phyloP scores from a whole-genome alignment of 2,329 filamentous ascomycete genomes.

The Phyllosticta capitalensis region DNA sequence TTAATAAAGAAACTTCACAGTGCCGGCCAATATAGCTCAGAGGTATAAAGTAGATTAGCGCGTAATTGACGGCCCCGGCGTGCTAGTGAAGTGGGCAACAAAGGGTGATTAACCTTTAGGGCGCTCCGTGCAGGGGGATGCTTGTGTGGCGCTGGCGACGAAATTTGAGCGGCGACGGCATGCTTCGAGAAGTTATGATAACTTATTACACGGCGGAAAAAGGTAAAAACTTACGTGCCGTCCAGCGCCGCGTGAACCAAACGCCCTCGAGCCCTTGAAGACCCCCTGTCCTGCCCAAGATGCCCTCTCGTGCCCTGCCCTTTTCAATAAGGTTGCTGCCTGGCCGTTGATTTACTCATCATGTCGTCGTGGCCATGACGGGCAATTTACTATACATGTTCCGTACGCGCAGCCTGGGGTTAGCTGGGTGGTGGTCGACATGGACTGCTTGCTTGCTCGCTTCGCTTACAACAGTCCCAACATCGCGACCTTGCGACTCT shows the following conservation, averaged over 20 bases:
- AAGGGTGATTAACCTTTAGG: conserved; percentile 23
- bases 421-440: no score
- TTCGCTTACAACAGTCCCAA: no score
- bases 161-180: conserved; percentile 4
- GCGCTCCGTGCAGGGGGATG: conserved; percentile 20
- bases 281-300: no score
- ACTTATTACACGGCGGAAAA: neutral
- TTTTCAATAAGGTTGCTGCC: no score
- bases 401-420: no score
- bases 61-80: conserved; percentile 20
- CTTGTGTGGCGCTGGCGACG: conserved; percentile 13
- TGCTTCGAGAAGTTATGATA: neutral
- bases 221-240: conserved; percentile 26
- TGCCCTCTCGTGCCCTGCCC: no score
- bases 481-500: conserved; percentile 9
- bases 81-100: conserved; percentile 18
- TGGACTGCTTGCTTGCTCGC: no score
- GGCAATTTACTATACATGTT: no score
- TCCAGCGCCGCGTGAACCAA: conserved; percentile 22
- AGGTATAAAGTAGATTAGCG: conserved; percentile 15
- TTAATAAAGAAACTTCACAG: conserved; percentile 23
- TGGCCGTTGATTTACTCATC: no score
- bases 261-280: conserved; percentile 13
- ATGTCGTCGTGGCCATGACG: no score
- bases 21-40: conserved; percentile 12